Conservation (phyloP, 2,329 filamentous ascomycete genomes). For the Calonectria naviculata region DNA sequence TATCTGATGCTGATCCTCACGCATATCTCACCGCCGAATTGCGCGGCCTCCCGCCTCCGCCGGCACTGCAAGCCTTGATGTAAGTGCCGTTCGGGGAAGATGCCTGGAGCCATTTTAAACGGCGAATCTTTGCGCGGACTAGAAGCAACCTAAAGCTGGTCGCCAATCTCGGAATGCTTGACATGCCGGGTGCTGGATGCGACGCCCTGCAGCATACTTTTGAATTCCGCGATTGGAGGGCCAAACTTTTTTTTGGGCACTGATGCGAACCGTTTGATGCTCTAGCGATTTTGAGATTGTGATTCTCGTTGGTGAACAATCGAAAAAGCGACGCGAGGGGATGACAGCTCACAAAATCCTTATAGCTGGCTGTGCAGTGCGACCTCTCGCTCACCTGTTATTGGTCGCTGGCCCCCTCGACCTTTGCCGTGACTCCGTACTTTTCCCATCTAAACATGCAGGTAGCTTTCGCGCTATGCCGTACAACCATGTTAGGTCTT, state of each 20-base stretch:
- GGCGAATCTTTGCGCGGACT: neutral
- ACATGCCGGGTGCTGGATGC: slow-evolving; percentile 7
- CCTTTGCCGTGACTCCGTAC: slow-evolving; percentile 4
- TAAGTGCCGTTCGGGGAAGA: neutral
- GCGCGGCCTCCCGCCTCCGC: neutral
- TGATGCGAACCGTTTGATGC: neutral
- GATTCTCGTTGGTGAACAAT: neutral
- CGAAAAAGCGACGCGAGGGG: neutral
- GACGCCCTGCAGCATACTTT: slow-evolving; percentile 5
- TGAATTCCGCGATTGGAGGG: slow-evolving; percentile 8
- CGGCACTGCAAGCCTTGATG: neutral
- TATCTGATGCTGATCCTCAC: neutral
- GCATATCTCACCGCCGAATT: slow-evolving; percentile 17
- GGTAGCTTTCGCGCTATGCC: slow-evolving; percentile 1
- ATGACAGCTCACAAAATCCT: slow-evolving; percentile 16
- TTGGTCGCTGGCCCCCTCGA: neutral
- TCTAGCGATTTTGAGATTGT: neutral
- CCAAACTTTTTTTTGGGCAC: neutral
- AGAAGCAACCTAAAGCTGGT: neutral
- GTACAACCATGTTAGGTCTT: neutral
- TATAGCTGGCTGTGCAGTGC: neutral
- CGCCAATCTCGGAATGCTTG: slow-evolving; percentile 20
- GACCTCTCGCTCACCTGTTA: neutral
- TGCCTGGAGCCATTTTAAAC: neutral
- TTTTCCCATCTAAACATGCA: slow-evolving; percentile 7